Conservation (phyloP, 78 protist genomes). For the Anaeramoeba flamelloides region DNA sequence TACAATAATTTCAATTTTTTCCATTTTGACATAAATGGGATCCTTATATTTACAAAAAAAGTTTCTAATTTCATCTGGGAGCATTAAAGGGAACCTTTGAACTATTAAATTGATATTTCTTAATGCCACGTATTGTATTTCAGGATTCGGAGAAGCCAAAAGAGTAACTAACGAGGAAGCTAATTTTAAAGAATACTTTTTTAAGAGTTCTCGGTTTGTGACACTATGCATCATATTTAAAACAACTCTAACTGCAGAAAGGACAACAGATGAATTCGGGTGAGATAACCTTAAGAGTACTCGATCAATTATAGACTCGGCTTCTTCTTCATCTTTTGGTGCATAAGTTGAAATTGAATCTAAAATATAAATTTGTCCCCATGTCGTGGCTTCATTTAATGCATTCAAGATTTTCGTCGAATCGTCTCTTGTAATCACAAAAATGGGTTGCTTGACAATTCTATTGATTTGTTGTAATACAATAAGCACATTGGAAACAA, state of each 20-base stretch:
- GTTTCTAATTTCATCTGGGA: conserved; percentile 46
- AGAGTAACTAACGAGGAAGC: conserved; percentile 49
- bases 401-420: background rate
- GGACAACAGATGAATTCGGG: conserved; percentile 90
- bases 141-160: conserved; percentile 39
- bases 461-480: conserved; percentile 26
- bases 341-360: conserved; percentile 69
- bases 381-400: conserved; percentile 9
- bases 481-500: background rate
- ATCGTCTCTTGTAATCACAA: background rate
- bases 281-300: conserved; percentile 89
- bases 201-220: conserved; percentile 6
- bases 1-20: conserved; percentile 90
- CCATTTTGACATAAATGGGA: conserved; percentile 96
- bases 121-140: conserved; percentile 91
- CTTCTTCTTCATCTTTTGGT: conserved; percentile 55
- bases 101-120: conserved; percentile 84
- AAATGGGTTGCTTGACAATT: conserved; percentile 26
- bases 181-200: conserved; percentile 35
- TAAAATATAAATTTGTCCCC: conserved; percentile 91
- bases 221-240: conserved; percentile 43
- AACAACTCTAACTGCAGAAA: conserved; percentile 69
- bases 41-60: conserved; percentile 97
- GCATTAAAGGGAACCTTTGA: conserved; percentile 68
- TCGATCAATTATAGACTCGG: conserved; percentile 78